Conservation (phyloP, 352 stramenopile species). For the Globisporangium paddicum region DNA sequence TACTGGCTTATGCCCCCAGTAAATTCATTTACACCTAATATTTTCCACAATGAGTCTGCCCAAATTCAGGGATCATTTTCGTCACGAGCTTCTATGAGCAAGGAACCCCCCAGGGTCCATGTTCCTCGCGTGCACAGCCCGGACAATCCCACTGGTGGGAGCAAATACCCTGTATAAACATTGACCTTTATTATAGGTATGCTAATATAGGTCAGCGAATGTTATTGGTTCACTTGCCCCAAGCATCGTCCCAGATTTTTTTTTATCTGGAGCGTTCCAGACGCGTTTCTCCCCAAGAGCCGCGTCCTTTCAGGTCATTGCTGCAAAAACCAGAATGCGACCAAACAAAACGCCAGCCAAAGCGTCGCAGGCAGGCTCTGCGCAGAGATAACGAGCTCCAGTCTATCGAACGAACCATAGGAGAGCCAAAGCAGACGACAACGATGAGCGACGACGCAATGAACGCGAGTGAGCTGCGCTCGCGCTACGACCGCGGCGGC, state of each 20-base stretch:
- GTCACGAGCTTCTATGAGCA: too few relatives aligned
- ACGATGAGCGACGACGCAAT: constrained; percentile 55
- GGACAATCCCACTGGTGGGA: too few relatives aligned
- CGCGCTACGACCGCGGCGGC: constrained; percentile 69
- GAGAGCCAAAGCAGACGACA: background rate
- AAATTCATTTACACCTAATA: too few relatives aligned
- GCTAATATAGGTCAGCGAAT: too few relatives aligned
- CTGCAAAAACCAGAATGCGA: background rate
- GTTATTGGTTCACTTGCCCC: background rate
- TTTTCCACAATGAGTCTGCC: too few relatives aligned
- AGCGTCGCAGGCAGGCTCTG: background rate
- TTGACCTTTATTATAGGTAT: too few relatives aligned
- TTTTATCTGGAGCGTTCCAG: background rate
- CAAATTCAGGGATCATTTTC: too few relatives aligned
- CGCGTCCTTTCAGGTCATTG: constrained; percentile 1
- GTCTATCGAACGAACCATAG: background rate
- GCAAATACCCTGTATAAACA: too few relatives aligned
- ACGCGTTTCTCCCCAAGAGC: background rate
- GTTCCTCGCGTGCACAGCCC: too few relatives aligned
- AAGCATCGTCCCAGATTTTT: background rate
- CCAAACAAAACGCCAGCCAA: background rate
- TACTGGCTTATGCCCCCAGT: too few relatives aligned
- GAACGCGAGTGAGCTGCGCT: constrained; percentile 60
- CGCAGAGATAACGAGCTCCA: background rate
- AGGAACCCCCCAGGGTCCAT: too few relatives aligned